Evolutionary conservation across 2,329 filamentous ascomycete genomes (phyloP).

Genomic region (Alternaria sp.): DNA sequence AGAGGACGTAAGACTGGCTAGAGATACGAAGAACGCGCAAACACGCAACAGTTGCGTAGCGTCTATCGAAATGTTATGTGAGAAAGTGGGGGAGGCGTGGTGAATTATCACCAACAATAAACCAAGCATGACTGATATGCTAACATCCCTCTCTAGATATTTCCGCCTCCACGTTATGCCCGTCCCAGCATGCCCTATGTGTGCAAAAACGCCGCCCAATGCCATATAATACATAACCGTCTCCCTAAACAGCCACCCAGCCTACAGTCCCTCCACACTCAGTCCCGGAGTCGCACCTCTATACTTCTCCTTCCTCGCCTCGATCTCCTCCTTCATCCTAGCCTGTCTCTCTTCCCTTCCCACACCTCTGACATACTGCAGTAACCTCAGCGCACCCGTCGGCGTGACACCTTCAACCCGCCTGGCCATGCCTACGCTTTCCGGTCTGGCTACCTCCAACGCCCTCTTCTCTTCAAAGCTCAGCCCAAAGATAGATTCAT

Average conservation of each 20-base stretch:
- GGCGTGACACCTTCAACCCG: slow-evolving; percentile 80
- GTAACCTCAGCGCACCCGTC: slow-evolving; percentile 62
- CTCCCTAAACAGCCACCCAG: not conserved
- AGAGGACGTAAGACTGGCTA: too few relatives aligned
- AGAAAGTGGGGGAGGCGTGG: not conserved
- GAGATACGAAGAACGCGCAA: too few relatives aligned
- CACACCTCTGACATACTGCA: slow-evolving; percentile 67
- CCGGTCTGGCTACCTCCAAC: slow-evolving; percentile 75
- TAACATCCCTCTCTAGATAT: not conserved
- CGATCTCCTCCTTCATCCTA: slow-evolving; percentile 40
- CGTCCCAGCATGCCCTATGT: not conserved
- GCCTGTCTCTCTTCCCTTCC: slow-evolving; percentile 44
- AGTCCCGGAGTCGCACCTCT: slow-evolving; percentile 16
- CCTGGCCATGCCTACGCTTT: slow-evolving; percentile 87
- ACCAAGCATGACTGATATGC: not conserved
- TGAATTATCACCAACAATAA: not conserved
- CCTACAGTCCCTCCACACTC: slow-evolving; percentile 21
- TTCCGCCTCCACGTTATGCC: not conserved
- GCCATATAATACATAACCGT: not conserved
- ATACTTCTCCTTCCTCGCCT: slow-evolving; percentile 42
- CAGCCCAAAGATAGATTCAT: slow-evolving; percentile 75
- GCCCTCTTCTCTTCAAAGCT: slow-evolving; percentile 80
- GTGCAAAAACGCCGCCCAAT: not conserved
- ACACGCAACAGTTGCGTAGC: too few relatives aligned
- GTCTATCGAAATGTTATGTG: not conserved